Evolutionary conservation across 2,329 filamentous ascomycete genomes (phyloP), one percentile per base, ranked within the genome.

Genomic region (Colletotrichum sp.): DNA sequence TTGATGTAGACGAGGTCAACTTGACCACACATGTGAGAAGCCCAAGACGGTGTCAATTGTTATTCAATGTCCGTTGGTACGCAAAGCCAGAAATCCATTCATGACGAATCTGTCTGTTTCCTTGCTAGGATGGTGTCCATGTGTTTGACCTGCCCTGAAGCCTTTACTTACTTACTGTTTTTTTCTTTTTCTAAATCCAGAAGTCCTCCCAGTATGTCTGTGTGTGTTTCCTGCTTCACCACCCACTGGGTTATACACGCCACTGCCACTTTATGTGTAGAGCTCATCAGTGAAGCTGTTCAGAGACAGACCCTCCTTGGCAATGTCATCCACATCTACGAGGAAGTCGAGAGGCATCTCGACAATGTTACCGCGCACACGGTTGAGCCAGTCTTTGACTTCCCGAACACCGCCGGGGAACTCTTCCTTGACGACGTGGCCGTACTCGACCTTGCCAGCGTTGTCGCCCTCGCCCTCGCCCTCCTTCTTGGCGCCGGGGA

Each of bases 271-370:
- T 48, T 79, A 90, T 6, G 94, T 96, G 84, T 96, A 96, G 48
- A 96, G 85, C 80, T 93, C 92, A 80, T 94, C 91, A 2, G 94
- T 96, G 79, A 95, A 84, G 30, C 89, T 88, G 85, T 96, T 96
- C 78, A 96, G 85, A 26, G 90, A 89, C 80, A 98, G 80, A 0
- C 96, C 95, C 79, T 95, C 92, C 88, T 96, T 93, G 6, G 96
- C 96, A 83, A 98, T 93, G 83, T 98, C 96, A 80, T 95, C 91
- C 10, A 92, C 90, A 38, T 96, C 94, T 80, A 94, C 93, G 83
- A 98, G 87, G 87, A 98, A 98, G 78, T 95, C 88, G 79, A 98
- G 87, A 32, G 96, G 95, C 96, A 98, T 98, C 88, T 98, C 95
- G 9, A 98, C 94, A 61, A 96, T 85, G 10, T 90, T 94, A 3